These are phyloP conservation scores for Chytriomyces sp. DNA, from an alignment of 192 early-diverging fungal species.

Conservation along the genomic window DNA sequence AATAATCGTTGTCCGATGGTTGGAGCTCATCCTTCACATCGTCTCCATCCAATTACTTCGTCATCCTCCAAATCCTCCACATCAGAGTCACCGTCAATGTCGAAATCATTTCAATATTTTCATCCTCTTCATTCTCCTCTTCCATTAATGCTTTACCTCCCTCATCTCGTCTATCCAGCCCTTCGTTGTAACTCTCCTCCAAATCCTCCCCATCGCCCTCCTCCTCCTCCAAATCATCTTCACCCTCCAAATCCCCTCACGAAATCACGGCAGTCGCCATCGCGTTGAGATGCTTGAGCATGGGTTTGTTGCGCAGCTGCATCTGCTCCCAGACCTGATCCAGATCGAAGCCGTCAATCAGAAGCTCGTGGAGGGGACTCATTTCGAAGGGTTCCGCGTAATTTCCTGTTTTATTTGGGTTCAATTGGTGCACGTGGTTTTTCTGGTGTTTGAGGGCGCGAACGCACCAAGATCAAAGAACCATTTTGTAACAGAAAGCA, in stretches of 20 bases:
- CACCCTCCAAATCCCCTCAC: conserved; percentile 34
- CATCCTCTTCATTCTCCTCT: conserved; percentile 35
- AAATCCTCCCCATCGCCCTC: conserved; percentile 45
- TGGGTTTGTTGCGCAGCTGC: conserved; percentile 79
- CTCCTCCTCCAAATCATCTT: conserved; percentile 36
- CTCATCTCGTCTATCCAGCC: conserved; percentile 23
- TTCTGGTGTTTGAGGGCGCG: background rate
- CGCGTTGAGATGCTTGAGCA: conserved; percentile 60
- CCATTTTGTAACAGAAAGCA: conserved; percentile 26
- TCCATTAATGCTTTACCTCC: conserved; percentile 41
- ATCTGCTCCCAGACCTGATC: conserved; percentile 96
- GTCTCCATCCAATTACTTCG: conserved; percentile 40
- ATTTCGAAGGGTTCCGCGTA: conserved; percentile 50
- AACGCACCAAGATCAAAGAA: conserved; percentile 30
- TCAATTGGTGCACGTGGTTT: background rate
- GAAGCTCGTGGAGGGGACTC: conserved; percentile 61
- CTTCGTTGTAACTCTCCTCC: conserved; percentile 29
- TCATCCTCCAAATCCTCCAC: conserved; percentile 48
- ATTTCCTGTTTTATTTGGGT: conserved; percentile 42
- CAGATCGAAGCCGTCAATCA: conserved; percentile 72
- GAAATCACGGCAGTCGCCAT: conserved; percentile 30
- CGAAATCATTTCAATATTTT: too few species aligned
- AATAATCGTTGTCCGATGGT: too few species aligned
- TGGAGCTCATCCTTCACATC: conserved; percentile 49
- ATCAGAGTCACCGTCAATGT: too few species aligned